A percentile compares a stretch with the other conserved stretches of the same genome.
These are phyloP conservation scores for Tetragonia tetragonoides DNA, from an alignment of 148 eudicot species.

Conservation along the genomic window DNA sequence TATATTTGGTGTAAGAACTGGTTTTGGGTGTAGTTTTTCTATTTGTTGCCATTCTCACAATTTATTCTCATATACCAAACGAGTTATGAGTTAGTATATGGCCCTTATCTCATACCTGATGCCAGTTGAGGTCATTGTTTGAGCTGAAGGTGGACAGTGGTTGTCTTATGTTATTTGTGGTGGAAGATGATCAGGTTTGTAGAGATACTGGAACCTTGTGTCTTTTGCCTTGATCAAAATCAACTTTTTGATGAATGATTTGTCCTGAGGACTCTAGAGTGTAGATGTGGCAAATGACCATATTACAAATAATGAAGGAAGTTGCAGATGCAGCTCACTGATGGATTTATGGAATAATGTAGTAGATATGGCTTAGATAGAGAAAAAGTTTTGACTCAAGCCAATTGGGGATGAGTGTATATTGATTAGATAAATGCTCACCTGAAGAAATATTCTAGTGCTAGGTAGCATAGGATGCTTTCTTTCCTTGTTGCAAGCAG, in stretches of 20 bases:
- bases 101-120: neutral
- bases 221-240: neutral
- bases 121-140: neutral
- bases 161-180: neutral
- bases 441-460: neutral
- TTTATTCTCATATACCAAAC: neutral
- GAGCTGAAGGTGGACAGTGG: neutral
- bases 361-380: neutral
- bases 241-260: neutral
- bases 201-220: neutral
- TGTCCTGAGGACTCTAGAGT: too few species aligned
- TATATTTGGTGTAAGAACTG: neutral
- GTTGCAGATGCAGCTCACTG: neutral
- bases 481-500: neutral
- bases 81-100: neutral
- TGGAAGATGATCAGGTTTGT: neutral
- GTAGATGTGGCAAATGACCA: too few species aligned
- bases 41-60: neutral
- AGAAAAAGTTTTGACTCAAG: neutral
- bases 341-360: neutral
- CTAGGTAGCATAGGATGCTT: neutral
- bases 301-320: neutral
- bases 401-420: neutral
- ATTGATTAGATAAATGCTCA: neutral
- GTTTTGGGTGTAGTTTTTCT: neutral